phyloP scores from a whole-genome alignment of 345 rosid genomes.

The Anastatica hierochuntica region DNA sequence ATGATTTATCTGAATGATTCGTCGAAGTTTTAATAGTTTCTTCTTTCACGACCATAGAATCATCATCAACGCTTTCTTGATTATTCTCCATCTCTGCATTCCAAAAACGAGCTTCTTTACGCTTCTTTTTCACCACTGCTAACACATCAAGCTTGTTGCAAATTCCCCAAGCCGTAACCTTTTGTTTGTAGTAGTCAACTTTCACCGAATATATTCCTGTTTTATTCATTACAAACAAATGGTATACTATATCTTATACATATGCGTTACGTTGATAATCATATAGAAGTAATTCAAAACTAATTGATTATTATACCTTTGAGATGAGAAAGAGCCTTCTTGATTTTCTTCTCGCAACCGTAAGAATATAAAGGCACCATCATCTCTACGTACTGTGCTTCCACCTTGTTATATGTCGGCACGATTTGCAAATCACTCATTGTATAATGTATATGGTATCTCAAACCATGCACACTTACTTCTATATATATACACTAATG shows the following conservation, averaged over 20 bases:
- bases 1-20: background rate
- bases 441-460: background rate
- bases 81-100: conserved; percentile 33
- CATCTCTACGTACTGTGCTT: conserved; percentile 89
- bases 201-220: conserved; percentile 75
- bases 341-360: conserved; percentile 74
- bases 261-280: too few relatives aligned
- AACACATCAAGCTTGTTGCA: conserved; percentile 71
- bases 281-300: too few relatives aligned
- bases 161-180: conserved; percentile 86
- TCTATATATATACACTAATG: background rate
- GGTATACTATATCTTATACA: too few relatives aligned
- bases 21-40: background rate
- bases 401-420: conserved; percentile 52
- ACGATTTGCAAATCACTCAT: conserved; percentile 72
- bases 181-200: conserved; percentile 56
- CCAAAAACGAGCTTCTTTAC: conserved; percentile 79
- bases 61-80: background rate
- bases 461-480: background rate
- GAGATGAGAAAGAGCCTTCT: conserved; percentile 61
- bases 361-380: conserved; percentile 85
- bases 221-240: background rate
- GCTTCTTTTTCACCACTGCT: conserved; percentile 50
- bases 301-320: too few relatives aligned
- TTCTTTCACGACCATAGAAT: conserved; percentile 14